phyloP scores from a whole-genome alignment of 306 rosid species.

The Pyrus communis region DNA sequence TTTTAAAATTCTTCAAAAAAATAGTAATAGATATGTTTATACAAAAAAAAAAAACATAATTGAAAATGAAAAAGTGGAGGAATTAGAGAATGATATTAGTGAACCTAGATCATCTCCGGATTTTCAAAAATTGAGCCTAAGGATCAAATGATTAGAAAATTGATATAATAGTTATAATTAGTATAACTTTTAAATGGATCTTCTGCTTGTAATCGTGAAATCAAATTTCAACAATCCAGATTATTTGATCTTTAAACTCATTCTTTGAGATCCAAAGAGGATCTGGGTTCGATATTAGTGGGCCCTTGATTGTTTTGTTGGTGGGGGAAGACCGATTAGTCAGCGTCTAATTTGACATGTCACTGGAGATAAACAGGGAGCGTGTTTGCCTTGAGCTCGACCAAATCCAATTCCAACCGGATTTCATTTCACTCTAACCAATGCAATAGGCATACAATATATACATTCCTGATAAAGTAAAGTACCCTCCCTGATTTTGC shows the following conservation, averaged over 20 bases:
- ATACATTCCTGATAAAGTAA: not conserved
- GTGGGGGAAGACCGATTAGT: not conserved
- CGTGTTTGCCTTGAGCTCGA: constrained; percentile 4
- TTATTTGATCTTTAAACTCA: no score
- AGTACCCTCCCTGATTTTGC: not conserved
- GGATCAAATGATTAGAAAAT: no score
- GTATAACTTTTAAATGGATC: no score
- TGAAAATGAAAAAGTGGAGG: no score
- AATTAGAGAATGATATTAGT: no score
- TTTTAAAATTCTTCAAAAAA: no score
- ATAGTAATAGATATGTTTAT: no score
- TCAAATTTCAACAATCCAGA: fast-evolving
- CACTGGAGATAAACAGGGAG: constrained; percentile 1
- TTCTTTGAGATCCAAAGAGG: fast-evolving
- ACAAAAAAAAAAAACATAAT: no score
- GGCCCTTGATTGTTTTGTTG: not conserved
- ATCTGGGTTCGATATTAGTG: not conserved
- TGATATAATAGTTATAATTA: no score
- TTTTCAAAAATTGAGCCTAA: no score
- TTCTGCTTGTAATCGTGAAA: fast-evolving
- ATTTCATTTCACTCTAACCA: not conserved
- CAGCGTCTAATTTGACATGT: not conserved
- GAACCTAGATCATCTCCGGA: no score
- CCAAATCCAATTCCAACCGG: constrained; percentile 9
- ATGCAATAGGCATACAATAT: not conserved